Evolutionary conservation across 768 basidiomycete species (phyloP).

Genomic region (Amylocystis lapponica): DNA sequence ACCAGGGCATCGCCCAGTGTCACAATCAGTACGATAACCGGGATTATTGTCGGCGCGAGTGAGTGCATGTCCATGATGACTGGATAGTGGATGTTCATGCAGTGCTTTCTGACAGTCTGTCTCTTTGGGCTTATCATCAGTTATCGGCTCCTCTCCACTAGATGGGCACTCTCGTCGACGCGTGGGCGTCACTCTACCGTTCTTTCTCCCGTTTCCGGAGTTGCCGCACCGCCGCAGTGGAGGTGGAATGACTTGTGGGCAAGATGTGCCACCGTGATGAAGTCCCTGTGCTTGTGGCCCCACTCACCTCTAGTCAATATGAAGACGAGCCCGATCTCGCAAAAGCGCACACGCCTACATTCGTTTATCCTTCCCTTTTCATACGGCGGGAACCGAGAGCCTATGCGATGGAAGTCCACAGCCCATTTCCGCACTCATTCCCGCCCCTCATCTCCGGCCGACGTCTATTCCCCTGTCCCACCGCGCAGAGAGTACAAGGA

Average conservation of each 20-base stretch:
- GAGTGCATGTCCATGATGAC: no score
- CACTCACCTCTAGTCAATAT: no score
- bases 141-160: conserved; percentile 12
- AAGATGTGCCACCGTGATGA: no score
- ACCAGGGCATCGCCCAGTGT: conserved; percentile 9
- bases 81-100: no score
- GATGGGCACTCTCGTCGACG: not conserved
- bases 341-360: conserved; percentile 5
- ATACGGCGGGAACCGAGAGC: conserved; percentile 11
- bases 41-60: conserved; percentile 15
- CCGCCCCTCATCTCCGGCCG: conserved; percentile 8
- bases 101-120: conserved; percentile 6
- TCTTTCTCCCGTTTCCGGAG: not conserved
- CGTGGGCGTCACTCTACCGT: conserved; percentile 1
- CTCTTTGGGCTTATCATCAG: conserved; percentile 13
- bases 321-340: no score
- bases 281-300: no score
- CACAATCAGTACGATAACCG: conserved; percentile 12
- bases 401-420: conserved; percentile 5
- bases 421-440: conserved; percentile 14
- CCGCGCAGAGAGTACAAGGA: conserved; percentile 2
- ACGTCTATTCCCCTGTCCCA: conserved; percentile 1
- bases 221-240: conserved; percentile 2
- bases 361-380: not conserved
- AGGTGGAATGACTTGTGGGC: no score